These are phyloP conservation scores for Isabelozyma rhagii DNA, from an alignment of 805 yeast species.

Conservation along the genomic window DNA sequence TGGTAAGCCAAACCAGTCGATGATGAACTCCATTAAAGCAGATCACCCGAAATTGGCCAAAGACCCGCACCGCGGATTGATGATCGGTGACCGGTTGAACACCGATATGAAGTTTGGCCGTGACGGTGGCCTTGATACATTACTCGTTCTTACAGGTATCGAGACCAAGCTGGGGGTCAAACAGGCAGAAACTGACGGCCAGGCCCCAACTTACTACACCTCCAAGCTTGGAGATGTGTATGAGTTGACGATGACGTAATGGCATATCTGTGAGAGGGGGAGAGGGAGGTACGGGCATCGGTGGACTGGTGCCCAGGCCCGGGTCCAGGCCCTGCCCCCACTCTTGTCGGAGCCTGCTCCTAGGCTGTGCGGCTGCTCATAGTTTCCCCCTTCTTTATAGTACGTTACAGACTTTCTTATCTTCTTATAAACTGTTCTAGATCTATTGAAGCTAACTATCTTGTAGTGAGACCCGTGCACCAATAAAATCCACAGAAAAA, in stretches of 20 bases:
- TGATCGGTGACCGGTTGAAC: conserved; percentile 94
- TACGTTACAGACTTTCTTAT: too few relatives aligned
- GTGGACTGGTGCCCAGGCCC: too few relatives aligned
- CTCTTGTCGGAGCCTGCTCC: too few relatives aligned
- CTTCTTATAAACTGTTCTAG: too few relatives aligned
- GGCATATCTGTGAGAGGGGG: too few relatives aligned
- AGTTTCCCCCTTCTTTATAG: too few relatives aligned
- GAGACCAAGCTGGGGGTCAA: conserved; percentile 67
- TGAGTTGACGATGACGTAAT: conserved; percentile 33
- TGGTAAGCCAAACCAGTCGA: conserved; percentile 87
- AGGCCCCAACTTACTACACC: conserved; percentile 64
- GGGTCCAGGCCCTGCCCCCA: too few relatives aligned
- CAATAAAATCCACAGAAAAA: background rate
- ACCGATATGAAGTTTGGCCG: conserved; percentile 93
- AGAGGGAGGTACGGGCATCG: too few relatives aligned
- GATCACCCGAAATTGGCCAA: conserved; percentile 46
- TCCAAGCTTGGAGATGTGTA: conserved; percentile 73
- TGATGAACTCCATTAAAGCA: conserved; percentile 86
- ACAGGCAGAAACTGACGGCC: conserved; percentile 19
- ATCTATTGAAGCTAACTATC: too few relatives aligned
- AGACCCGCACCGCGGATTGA: conserved; percentile 62
- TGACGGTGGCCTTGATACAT: conserved; percentile 81
- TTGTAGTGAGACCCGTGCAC: too few relatives aligned
- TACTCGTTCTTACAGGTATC: conserved; percentile 88
- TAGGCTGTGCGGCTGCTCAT: too few relatives aligned